Evolutionary conservation across 208 protist genomes (phyloP).

Genomic region (Naegleria gruberi): DNA sequence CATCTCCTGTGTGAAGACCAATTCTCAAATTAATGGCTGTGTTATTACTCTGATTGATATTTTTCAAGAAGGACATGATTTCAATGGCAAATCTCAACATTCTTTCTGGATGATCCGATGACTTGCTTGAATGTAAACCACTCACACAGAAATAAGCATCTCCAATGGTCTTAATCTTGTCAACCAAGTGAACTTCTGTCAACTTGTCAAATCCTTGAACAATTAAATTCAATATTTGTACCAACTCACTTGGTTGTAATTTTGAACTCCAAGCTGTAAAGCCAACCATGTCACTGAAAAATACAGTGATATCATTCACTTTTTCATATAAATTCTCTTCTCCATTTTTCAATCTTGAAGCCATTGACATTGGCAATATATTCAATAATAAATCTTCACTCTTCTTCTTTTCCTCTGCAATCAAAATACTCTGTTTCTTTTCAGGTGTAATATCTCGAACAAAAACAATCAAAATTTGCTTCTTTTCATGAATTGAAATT

Average conservation of each 20-base stretch:
- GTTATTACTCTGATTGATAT: too few species aligned
- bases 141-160: too few species aligned
- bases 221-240: constrained; percentile 12
- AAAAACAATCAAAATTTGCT: background rate
- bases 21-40: constrained; percentile 16
- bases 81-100: too few species aligned
- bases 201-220: constrained; percentile 1
- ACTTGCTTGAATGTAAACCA: too few species aligned
- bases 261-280: constrained; percentile 21
- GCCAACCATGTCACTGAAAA: too few species aligned
- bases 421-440: too few species aligned
- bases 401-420: too few species aligned
- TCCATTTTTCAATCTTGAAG: background rate
- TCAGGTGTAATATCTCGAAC: background rate
- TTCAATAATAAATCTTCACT: too few species aligned
- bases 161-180: too few species aligned
- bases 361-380: constrained; percentile 17
- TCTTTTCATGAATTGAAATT: background rate
- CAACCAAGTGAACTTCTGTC: background rate
- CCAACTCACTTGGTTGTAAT: background rate
- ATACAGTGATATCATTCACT: constrained; percentile 11
- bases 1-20: constrained; percentile 34
- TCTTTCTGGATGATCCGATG: too few species aligned
- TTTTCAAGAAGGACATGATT: too few species aligned
- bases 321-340: constrained; percentile 4